Evolutionary conservation across 2,329 filamentous ascomycete genomes (phyloP), one percentile per base, ranked within the genome.

Genomic region (Colletotrichum sansevieriae): DNA sequence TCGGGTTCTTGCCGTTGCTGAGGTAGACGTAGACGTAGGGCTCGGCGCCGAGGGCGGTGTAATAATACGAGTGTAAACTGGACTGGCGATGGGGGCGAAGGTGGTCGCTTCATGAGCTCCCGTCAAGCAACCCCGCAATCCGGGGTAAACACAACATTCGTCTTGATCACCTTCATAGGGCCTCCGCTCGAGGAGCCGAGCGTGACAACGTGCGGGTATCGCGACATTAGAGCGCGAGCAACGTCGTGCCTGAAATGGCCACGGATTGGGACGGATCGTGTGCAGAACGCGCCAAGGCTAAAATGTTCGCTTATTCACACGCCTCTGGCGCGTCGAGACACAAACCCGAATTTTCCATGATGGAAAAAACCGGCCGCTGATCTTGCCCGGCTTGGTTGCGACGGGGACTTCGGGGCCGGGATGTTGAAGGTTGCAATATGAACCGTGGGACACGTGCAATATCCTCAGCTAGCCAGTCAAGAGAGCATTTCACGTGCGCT

Each of bases 1-100:
- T 73, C 0, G 84, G 77, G 71, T 84, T 81, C 73, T 87, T 87
- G 60, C 83, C 84, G 46, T 85, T 83, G 72, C 83, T 85, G 46
- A 85, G 78, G 72, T 87, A 86, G 68, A 86, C 83, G 73, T 87
- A 87, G 2, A 87, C 82, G 58, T 82, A 83, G 0, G 85, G 85
- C 41, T 85, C 83, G 33, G 83, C 80, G 5, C 85, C 85, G 3
- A 87, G 13, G 6, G 37, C 9, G 15, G 12, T 37, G 15, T 1
- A 35, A 20, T 63, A 41, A 39, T n/a, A 29, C 3, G 47, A 22
- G 18, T 20, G 44, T n/a, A 39, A n/a, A 46, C 1, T 1, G 7
- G 33, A 4, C 2, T 12, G 33, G 29, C 5, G 12, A 18, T n/a
- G 3, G 44, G 12, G 1, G 46, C 25, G 43, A 41, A 20, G 65